Base-by-base conservation (phyloP, 306 rosid genomes). In the Arachis stenosperma region DNA sequence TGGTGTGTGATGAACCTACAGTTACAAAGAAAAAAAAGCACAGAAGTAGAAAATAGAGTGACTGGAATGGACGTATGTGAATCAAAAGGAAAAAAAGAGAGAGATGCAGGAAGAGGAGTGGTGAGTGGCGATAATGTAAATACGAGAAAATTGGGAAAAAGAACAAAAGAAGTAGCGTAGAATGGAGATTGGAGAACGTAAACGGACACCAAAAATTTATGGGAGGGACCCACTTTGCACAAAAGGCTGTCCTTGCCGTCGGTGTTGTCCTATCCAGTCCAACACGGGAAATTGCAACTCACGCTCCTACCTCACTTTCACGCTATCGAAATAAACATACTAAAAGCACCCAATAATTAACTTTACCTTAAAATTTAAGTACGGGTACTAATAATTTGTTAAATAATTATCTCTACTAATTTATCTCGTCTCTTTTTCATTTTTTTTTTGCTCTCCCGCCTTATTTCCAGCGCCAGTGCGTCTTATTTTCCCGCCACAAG, bases 241-340 rank as follows among this genome's bases (percentile, higher is more conserved):
- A 78, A 67, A 75, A 69, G 73, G 72, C 86, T 87, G 71, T 73
- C 85, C 89, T 90, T 74, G 87, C 86, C 89, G 92, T 84, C 89
- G 88, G 97, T 83, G 88, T 85, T 84, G 97, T 90, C 90, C 82
- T 85, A 84, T 88, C 75, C 79, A 41, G 10, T 86, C 77, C 82
- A 54, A 11, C 84, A 14, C 79, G 55, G 80, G 73, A 77, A 64
- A 52, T 78, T 65, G 60, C 75, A 61, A 69, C 78, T 69, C 73
- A 51, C 66, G 11, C 58, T 56, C 65, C n/a, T 57, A 15, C 14
- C 71, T 11, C 48, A 1, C 17, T 33, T 2, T 27, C 40, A 46
- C 62, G 39, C 46, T 5, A 61, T 29, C 33, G 7, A 37, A 44
- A 11, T 41, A 30, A 27, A 41, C 65, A 42, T 5, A 73, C 7